Evolutionary conservation across 1,139 yeast species (phyloP).

Genomic region (Candida pseudoviswanathii): DNA sequence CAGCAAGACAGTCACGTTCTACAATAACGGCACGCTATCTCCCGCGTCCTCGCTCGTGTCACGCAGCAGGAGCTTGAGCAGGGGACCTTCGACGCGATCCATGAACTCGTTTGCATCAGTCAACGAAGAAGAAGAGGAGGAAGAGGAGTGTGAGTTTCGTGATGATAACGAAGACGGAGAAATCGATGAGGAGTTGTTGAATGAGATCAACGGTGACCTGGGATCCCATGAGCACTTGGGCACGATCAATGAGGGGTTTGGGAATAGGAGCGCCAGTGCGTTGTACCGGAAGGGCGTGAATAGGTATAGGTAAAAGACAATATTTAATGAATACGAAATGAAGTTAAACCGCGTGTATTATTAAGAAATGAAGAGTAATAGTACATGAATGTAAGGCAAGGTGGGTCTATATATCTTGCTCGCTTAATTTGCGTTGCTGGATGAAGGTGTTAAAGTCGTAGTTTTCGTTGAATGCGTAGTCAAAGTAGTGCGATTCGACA

Average conservation of each 20-base stretch:
- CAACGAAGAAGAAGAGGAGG: slow-evolving; percentile 24
- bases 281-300: background rate
- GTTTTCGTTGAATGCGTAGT: slow-evolving; percentile 29
- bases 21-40: slow-evolving; percentile 23
- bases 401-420: slow-evolving; percentile 2
- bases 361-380: background rate
- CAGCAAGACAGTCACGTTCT: slow-evolving; percentile 60
- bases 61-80: slow-evolving; percentile 21
- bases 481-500: slow-evolving; percentile 25
- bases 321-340: too few species aligned
- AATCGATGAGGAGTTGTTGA: slow-evolving; percentile 1
- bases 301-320: background rate
- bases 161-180: slow-evolving; percentile 3
- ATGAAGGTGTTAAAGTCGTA: slow-evolving; percentile 44
- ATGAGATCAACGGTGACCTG: background rate
- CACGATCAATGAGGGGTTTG: slow-evolving; percentile 1
- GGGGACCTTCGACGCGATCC: slow-evolving; percentile 33
- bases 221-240: slow-evolving; percentile 3
- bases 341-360: background rate
- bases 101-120: slow-evolving; percentile 29
- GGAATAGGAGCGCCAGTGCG: background rate
- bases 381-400: too few species aligned
- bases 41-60: slow-evolving; percentile 10
- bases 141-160: slow-evolving; percentile 15
- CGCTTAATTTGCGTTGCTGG: slow-evolving; percentile 24